A percentile compares a stretch with the other conserved stretches of the same genome.
Conservation (phyloP, 176 grass and related monocot genomes). For the Phragmites australis region DNA sequence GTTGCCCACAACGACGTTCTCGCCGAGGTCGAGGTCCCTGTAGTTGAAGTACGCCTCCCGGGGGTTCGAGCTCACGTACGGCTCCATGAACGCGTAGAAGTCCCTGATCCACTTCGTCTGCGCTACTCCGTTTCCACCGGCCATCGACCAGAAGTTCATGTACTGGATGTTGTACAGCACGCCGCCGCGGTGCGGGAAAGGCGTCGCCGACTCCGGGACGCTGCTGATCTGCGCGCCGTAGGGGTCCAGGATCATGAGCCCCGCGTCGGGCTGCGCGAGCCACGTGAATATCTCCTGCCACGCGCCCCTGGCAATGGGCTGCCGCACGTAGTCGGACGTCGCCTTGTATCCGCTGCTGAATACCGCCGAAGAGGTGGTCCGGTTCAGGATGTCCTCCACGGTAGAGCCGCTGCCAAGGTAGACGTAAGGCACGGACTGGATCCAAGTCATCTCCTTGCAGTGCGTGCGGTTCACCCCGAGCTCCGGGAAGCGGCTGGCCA, state of each 20-base stretch:
- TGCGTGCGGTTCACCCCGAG: constrained; percentile 30
- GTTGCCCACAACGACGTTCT: constrained; percentile 31
- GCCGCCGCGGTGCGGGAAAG: constrained; percentile 51
- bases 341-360: constrained; percentile 33
- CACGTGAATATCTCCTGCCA: constrained; percentile 22
- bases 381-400: constrained; percentile 43
- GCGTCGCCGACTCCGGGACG: constrained; percentile 32
- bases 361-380: neutral
- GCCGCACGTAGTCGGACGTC: constrained; percentile 55
- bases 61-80: constrained; percentile 39
- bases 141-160: constrained; percentile 36
- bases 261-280: constrained; percentile 33
- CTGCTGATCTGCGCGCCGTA: constrained; percentile 36
- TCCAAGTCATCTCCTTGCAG: constrained; percentile 61
- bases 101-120: constrained; percentile 37
- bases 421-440: constrained; percentile 50
- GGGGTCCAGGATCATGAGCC: constrained; percentile 52
- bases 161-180: constrained; percentile 61
- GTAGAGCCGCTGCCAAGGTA: constrained; percentile 29
- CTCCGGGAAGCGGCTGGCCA: constrained; percentile 47
- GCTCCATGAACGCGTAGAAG: constrained; percentile 44
- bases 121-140: neutral
- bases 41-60: constrained; percentile 60
- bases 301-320: constrained; percentile 11
- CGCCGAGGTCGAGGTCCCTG: constrained; percentile 53